These are phyloP conservation scores for Pseudogymnoascus sp. DNA, from an alignment of 2,329 filamentous ascomycete species.

Conservation along the genomic window DNA sequence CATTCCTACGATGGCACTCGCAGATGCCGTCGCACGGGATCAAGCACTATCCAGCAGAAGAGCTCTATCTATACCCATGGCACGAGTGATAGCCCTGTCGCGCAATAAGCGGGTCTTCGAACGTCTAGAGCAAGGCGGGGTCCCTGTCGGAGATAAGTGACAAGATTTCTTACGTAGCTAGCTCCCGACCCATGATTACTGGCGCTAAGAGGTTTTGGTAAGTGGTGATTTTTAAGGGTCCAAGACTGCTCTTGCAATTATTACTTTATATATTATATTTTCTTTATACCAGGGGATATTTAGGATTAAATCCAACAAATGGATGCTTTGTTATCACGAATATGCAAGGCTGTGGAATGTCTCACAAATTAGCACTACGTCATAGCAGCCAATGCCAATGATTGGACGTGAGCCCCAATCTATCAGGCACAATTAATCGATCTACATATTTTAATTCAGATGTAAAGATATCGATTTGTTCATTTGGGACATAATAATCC, in stretches of 20 bases:
- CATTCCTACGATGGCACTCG: constrained; percentile 10
- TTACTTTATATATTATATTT: neutral
- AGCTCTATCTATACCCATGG: constrained; percentile 8
- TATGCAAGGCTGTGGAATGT: constrained; percentile 1
- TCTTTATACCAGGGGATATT: neutral
- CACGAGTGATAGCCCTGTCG: neutral
- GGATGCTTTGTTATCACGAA: neutral
- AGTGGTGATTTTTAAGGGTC: neutral
- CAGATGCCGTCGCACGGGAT: constrained; percentile 2
- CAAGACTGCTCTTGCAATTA: neutral
- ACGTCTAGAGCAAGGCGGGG: neutral
- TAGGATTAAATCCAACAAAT: neutral
- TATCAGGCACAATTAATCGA: neutral
- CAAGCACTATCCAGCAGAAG: neutral
- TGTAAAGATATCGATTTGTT: neutral
- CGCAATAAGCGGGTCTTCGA: constrained; percentile 1
- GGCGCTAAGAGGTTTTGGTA: neutral
- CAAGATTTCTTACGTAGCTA: constrained; percentile 9
- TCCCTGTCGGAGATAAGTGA: constrained; percentile 4
- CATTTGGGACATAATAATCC: neutral
- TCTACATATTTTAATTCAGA: neutral
- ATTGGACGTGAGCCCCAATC: neutral
- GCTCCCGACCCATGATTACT: neutral
- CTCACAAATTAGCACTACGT: neutral
- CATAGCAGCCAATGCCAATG: neutral